phyloP scores from a whole-genome alignment of 2,329 filamentous ascomycete genomes.

The Colletotrichum navitas region DNA sequence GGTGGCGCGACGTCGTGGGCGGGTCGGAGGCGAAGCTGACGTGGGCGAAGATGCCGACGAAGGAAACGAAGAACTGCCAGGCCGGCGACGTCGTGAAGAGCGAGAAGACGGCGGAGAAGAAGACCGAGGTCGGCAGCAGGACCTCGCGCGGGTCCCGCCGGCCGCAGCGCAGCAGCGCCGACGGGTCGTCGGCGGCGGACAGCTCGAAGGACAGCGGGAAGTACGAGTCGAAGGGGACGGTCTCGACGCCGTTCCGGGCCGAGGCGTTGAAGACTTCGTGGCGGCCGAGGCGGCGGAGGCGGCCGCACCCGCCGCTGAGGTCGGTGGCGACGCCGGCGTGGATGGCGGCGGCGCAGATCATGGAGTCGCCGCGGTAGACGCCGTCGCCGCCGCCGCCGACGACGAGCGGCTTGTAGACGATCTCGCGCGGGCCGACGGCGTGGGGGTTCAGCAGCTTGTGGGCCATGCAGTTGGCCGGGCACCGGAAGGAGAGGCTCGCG shows the following conservation, averaged over 20 bases:
- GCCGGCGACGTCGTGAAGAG: slow-evolving; percentile 84
- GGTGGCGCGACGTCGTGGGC: slow-evolving; percentile 66
- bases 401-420: slow-evolving; percentile 74
- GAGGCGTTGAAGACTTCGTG: slow-evolving; percentile 73
- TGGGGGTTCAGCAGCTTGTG: slow-evolving; percentile 77
- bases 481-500: slow-evolving; percentile 78
- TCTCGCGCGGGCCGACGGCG: slow-evolving; percentile 77
- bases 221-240: slow-evolving; percentile 84
- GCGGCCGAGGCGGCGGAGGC: slow-evolving; percentile 79
- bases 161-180: slow-evolving; percentile 62
- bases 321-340: slow-evolving; percentile 84
- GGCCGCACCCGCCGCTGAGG: slow-evolving; percentile 82
- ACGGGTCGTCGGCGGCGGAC: slow-evolving; percentile 64
- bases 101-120: slow-evolving; percentile 82
- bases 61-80: slow-evolving; percentile 87
- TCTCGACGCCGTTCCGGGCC: slow-evolving; percentile 78
- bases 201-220: slow-evolving; percentile 92
- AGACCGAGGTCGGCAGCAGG: slow-evolving; percentile 83
- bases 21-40: slow-evolving; percentile 91
- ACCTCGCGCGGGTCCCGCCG: slow-evolving; percentile 87
- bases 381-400: slow-evolving; percentile 73
- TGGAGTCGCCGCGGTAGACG: slow-evolving; percentile 89
- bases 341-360: slow-evolving; percentile 86
- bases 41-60: slow-evolving; percentile 87
- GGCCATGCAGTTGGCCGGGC: slow-evolving; percentile 77